Conservation (phyloP, 176 grass and related monocot genomes). For the Eleusine indica region DNA sequence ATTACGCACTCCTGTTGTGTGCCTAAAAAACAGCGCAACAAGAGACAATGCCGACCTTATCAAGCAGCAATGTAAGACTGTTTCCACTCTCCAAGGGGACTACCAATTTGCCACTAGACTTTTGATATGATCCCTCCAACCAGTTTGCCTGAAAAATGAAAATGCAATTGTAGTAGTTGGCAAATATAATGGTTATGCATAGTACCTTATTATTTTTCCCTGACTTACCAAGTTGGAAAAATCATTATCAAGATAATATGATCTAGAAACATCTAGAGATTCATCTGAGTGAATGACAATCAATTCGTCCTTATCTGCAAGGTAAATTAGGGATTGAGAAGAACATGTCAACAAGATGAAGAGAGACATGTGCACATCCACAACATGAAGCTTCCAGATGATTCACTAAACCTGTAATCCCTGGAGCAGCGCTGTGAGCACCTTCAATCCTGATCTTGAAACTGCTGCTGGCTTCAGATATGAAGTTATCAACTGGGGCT, state of each 20-base stretch:
- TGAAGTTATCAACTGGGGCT: constrained; percentile 45
- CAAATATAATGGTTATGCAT: constrained; percentile 9
- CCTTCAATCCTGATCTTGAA: constrained; percentile 65
- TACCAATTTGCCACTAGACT: constrained; percentile 59
- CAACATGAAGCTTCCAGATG: constrained; percentile 20
- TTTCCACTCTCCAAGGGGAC: constrained; percentile 79
- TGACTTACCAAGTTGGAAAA: constrained; percentile 66
- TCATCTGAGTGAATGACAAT: constrained; percentile 69
- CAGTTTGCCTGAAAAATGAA: constrained; percentile 67
- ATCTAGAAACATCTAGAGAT: constrained; percentile 58
- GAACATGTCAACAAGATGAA: constrained; percentile 5
- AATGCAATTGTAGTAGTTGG: not conserved
- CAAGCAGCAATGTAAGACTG: constrained; percentile 62
- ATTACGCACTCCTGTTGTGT: not conserved
- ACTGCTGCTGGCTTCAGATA: constrained; percentile 48
- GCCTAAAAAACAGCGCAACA: not conserved
- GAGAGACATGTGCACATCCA: constrained; percentile 18
- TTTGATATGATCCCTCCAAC: constrained; percentile 76
- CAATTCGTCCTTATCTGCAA: constrained; percentile 79
- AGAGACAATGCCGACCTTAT: constrained; percentile 61
- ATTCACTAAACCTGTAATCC: constrained; percentile 73
- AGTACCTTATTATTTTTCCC: not conserved
- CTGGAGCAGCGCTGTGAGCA: constrained; percentile 44
- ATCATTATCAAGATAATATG: constrained; percentile 71
- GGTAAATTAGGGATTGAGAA: constrained; percentile 41